A percentile compares a stretch with the other conserved stretches of the same genome.
These are phyloP conservation scores for Leccinum pellstonianum DNA, from an alignment of 768 basidiomycete species.

Conservation along the genomic window DNA sequence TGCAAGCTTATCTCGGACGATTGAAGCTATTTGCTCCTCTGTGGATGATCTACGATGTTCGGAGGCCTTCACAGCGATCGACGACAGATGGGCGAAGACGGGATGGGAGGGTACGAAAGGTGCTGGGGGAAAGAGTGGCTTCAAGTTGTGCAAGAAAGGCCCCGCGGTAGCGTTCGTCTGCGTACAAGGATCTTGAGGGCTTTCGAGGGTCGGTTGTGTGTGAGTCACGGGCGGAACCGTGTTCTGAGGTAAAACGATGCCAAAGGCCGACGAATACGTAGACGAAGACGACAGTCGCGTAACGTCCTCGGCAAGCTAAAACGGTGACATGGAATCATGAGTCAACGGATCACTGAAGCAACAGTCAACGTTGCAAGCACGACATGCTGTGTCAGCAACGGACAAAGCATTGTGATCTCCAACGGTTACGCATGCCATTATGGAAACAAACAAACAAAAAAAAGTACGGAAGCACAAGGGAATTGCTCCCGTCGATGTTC, in stretches of 20 bases:
- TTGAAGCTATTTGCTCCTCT: constrained; percentile 54
- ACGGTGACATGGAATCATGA: constrained; percentile 10
- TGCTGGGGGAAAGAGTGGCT: constrained; percentile 67
- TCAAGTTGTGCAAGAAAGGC: constrained; percentile 50
- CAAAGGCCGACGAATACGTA: constrained; percentile 46
- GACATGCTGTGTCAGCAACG: constrained; percentile 6
- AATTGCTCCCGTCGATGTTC: background rate
- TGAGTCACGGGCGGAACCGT: constrained; percentile 23
- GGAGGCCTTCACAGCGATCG: constrained; percentile 55
- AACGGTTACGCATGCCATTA: background rate
- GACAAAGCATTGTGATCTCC: constrained; percentile 7
- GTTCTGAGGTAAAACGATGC: constrained; percentile 41
- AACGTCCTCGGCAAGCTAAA: constrained; percentile 29
- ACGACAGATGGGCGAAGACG: constrained; percentile 63
- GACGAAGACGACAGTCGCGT: constrained; percentile 35
- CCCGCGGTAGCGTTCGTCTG: constrained; percentile 23
- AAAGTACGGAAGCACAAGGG: constrained; percentile 3
- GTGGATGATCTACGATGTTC: constrained; percentile 52
- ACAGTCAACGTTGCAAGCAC: constrained; percentile 1
- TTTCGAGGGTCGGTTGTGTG: constrained; percentile 26
- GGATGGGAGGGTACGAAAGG: constrained; percentile 77
- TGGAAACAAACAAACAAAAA: constrained; percentile 1
- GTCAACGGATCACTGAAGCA: constrained; percentile 14
- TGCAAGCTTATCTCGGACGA: constrained; percentile 52
- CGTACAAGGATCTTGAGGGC: constrained; percentile 27